Conservation (phyloP, 1,284 basidiomycete genomes). For the Agroathelia rolfsii region DNA sequence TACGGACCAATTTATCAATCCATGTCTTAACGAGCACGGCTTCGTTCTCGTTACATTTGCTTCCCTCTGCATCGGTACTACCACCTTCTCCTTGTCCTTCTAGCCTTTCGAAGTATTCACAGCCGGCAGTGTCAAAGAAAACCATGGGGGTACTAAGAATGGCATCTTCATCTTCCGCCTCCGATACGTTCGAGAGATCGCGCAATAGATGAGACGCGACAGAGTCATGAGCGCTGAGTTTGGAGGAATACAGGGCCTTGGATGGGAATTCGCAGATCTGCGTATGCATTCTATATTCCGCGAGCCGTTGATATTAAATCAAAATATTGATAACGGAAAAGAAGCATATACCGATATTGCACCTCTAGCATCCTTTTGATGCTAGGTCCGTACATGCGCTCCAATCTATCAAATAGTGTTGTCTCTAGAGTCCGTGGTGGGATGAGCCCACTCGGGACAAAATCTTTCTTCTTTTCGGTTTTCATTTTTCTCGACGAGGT, state of each 20-base stretch:
- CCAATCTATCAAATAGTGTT: slow-evolving; percentile 87
- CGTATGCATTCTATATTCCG: slow-evolving; percentile 65
- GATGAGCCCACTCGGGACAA: slow-evolving; percentile 27
- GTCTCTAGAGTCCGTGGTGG: slow-evolving; percentile 75
- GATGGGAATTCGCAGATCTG: slow-evolving; percentile 87
- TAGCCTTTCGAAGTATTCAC: slow-evolving; percentile 79
- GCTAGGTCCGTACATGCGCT: slow-evolving; percentile 73
- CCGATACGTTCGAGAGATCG: slow-evolving; percentile 51
- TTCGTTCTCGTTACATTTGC: slow-evolving; percentile 90
- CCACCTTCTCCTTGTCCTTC: slow-evolving; percentile 70
- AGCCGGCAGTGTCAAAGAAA: slow-evolving; percentile 91
- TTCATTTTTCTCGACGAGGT: slow-evolving; percentile 8
- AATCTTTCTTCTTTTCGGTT: slow-evolving; percentile 13
- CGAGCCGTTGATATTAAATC: slow-evolving; percentile 4
- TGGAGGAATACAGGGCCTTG: slow-evolving; percentile 66
- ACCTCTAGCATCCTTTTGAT: slow-evolving; percentile 84
- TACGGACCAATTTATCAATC: slow-evolving; percentile 70
- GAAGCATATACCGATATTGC: slow-evolving; percentile 67
- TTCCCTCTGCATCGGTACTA: too few relatives aligned
- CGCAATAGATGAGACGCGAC: slow-evolving; percentile 65
- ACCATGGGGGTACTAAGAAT: slow-evolving; percentile 70
- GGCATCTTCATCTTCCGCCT: slow-evolving; percentile 46
- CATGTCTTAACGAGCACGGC: slow-evolving; percentile 76
- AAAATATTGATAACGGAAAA: background rate
- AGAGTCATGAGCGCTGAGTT: slow-evolving; percentile 61